Base-by-base conservation (phyloP, 2,329 filamentous ascomycete genomes). In the Colletotrichum paranaense region DNA sequence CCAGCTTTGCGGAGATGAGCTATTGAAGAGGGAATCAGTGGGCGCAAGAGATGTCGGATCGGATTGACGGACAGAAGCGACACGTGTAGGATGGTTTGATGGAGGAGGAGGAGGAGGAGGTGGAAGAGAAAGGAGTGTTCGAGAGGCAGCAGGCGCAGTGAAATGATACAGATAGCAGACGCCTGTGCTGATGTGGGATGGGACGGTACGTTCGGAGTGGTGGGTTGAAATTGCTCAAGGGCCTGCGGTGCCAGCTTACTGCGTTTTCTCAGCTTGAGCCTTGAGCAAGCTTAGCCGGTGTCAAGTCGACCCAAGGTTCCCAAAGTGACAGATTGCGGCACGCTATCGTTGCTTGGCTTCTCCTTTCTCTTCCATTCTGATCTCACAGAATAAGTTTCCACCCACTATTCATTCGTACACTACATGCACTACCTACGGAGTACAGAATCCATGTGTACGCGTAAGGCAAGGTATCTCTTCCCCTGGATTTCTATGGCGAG, bases 101-200 rank as follows among this genome's bases (percentile, higher is more conserved):
- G 66, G 42, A 57, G 30, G 58, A 35, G 26, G 59, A 42, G 66
- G 42, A 62, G 30, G 58, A 35, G 26, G 59, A 32, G 42, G 42
- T 46, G 26, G 38, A 24, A 53, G 59, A 67, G 52, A 53, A 62
- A 69, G 52, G 12, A 49, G 49, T 49, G 58, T 67, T 62, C 58
- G 63, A 24, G 42, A 63, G 49, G 67, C 62, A 57, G 53, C 38
- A 66, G 32, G 8, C 22, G n/a, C 30, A 49, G 42, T 22, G 22
- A 63, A 52, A 26, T 19, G 53, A 65, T 56, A 64, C 62, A 63
- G 52, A 66, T 28, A 59, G 65, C 35, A 58, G 69, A 70, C 42
- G 32, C 52, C 32, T 30, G 52, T 60, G 74, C 65, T 66, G 66
- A 67, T 62, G 46, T 62, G 56, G 58, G 52, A 65, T 67, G 55